phyloP scores from a whole-genome alignment of 306 rosid species.

The Coriaria nepalensis region DNA sequence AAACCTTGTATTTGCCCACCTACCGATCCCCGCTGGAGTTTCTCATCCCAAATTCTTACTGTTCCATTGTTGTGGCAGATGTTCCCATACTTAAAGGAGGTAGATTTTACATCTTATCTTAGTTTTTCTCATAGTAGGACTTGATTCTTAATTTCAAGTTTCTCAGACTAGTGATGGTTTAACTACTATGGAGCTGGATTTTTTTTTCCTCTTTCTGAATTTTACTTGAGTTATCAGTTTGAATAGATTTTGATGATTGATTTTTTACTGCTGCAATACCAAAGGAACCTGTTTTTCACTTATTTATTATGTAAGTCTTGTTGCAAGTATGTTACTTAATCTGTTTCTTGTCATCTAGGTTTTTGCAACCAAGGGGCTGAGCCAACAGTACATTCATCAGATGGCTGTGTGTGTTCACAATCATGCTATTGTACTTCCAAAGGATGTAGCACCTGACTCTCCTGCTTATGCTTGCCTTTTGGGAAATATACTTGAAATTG shows the following conservation, averaged over 20 bases:
- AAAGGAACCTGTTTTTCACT: constrained; percentile 3
- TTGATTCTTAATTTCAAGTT: background rate
- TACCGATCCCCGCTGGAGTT: constrained; percentile 53
- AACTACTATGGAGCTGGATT: too few relatives aligned
- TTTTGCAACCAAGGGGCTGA: constrained; percentile 40
- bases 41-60: constrained; percentile 81
- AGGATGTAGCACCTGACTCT: constrained; percentile 51
- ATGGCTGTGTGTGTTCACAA: constrained; percentile 60
- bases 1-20: constrained; percentile 56
- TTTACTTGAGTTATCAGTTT: background rate
- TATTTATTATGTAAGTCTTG: constrained; percentile 2
- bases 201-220: background rate
- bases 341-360: constrained; percentile 30
- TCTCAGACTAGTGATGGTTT: too few relatives aligned
- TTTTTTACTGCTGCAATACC: background rate
- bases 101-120: constrained; percentile 14
- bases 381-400: constrained; percentile 66
- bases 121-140: background rate
- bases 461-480: constrained; percentile 94
- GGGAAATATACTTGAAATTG: constrained; percentile 81
- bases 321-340: constrained; percentile 5
- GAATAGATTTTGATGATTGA: background rate
- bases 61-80: constrained; percentile 75
- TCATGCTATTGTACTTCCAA: constrained; percentile 53
- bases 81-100: constrained; percentile 71